phyloP scores from a whole-genome alignment of 306 rosid species.

The Dryas drummondii region DNA sequence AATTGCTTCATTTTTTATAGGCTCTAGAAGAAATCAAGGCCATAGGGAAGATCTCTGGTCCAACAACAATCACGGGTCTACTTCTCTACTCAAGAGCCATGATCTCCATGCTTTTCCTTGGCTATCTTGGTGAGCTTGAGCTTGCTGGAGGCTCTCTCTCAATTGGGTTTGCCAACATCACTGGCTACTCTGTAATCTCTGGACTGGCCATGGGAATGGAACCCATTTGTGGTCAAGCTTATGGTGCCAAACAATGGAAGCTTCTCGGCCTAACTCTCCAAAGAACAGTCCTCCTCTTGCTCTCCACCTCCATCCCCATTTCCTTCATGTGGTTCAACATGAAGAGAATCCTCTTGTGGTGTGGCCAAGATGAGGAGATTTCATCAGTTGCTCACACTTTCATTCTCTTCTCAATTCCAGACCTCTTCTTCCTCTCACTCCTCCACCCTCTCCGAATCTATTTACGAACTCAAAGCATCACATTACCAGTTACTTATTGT shows the following conservation, averaged over 20 bases:
- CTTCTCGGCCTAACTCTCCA: conserved; percentile 80
- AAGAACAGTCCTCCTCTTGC: conserved; percentile 74
- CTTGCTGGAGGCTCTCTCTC: conserved; percentile 95
- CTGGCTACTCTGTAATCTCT: conserved; percentile 93
- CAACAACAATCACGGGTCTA: conserved; percentile 74
- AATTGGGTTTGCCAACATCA: conserved; percentile 92
- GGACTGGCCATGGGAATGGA: conserved; percentile 99
- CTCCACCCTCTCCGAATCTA: conserved; percentile 88
- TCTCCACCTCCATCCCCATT: conserved; percentile 76
- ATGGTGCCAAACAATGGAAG: conserved; percentile 80
- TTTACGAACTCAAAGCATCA: conserved; percentile 74
- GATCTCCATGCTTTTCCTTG: conserved; percentile 96
- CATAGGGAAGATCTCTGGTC: conserved; percentile 80
- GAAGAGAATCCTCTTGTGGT: conserved; percentile 64
- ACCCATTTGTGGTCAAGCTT: conserved; percentile 94
- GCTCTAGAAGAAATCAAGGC: conserved; percentile 75
- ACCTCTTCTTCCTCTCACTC: conserved; percentile 79
- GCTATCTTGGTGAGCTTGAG: conserved; percentile 84
- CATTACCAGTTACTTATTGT: conserved; percentile 72
- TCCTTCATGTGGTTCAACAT: conserved; percentile 80
- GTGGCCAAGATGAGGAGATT: conserved; percentile 76
- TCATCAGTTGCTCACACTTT: conserved; percentile 79
- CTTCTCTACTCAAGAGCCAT: conserved; percentile 78
- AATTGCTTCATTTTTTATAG: conserved; percentile 33
- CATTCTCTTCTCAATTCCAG: conserved; percentile 77